Base-by-base conservation (phyloP, 345 rosid genomes). In the Hypericum androsaemum region DNA sequence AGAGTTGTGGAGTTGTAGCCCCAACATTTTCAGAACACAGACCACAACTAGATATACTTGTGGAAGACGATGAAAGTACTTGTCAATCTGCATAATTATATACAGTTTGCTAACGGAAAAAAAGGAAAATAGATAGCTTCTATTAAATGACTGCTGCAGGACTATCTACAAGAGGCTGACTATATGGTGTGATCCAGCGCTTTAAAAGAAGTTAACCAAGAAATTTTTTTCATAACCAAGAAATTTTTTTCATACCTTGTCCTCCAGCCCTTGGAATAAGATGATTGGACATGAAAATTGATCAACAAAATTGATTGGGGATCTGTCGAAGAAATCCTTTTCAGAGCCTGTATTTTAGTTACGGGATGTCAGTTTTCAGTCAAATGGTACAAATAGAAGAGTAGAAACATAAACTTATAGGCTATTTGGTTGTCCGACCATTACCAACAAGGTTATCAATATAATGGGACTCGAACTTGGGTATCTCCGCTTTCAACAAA, bases 401-500 rank as follows among this genome's bases (percentile, higher is more conserved):
- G 28, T 14, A 12, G 5, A 57, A 65, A 36, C 11, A 32, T 46
- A 40, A 37, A 17, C 41, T 58, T 22, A 10, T 16, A 6, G 15
- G 41, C 37, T 10, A 16, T n/a, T 10, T 39, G 40, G 36, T 36
- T 22, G 32, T 57, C 61, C 45, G 63, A 56, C 59, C 32, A 22
- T 78, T 76, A 88, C 98, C 98, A 77, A 92, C 88, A 66, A 92
- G 98, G 56, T 88, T 81, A 59, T 92, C 98, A 36, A 78, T 43
- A 67, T 83, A 85, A 60, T 55, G 83, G 63, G 98, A 92, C 71
- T 92, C 96, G 57, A 92, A 92, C 64, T 92, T 92, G 58, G 72
- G 94, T 35, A 80, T 84, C 66, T 85, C 98, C 57, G 80, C 96
- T 59, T 73, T 81, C 74, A 88, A 66, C 89, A 75, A 47, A 68